phyloP scores from a whole-genome alignment of 2,329 filamentous ascomycete genomes.

The Plenodomus tracheiphilus region DNA sequence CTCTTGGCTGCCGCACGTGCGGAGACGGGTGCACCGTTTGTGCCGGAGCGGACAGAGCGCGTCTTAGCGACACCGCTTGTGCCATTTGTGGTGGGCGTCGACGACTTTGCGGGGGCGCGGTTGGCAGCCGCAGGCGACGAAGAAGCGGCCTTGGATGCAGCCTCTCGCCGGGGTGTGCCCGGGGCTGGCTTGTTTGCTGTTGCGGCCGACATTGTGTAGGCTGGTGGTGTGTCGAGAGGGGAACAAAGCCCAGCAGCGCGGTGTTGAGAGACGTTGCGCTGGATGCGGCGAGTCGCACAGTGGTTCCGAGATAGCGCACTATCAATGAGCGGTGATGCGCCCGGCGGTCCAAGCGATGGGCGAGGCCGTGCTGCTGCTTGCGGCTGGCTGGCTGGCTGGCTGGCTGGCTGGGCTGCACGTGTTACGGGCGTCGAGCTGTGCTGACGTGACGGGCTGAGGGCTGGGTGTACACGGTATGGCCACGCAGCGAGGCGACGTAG shows the following conservation, averaged over 20 bases:
- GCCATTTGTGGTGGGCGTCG: slow-evolving; percentile 35
- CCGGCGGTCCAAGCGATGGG: slow-evolving; percentile 5
- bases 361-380: slow-evolving; percentile 12
- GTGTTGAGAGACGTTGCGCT: slow-evolving; percentile 14
- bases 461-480: slow-evolving; percentile 4
- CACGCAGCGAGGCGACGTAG: slow-evolving; percentile 4
- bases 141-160: slow-evolving; percentile 23
- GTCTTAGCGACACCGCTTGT: slow-evolving; percentile 34
- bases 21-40: slow-evolving; percentile 43
- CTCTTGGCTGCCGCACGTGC: slow-evolving; percentile 45
- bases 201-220: slow-evolving; percentile 37
- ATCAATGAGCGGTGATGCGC: slow-evolving; percentile 10
- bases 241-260: slow-evolving; percentile 9
- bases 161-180: slow-evolving; percentile 34
- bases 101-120: slow-evolving; percentile 37
- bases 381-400: slow-evolving; percentile 3
- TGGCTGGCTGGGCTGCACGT: slow-evolving; percentile 1
- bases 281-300: slow-evolving; percentile 9
- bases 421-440: neutral
- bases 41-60: slow-evolving; percentile 35
- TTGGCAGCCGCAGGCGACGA: slow-evolving; percentile 37
- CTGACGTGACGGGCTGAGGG: neutral
- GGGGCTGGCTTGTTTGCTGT: slow-evolving; percentile 42
- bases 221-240: slow-evolving; percentile 7
- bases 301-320: slow-evolving; percentile 13